Evolutionary conservation across 2,329 filamentous ascomycete species (phyloP), one percentile per base, ranked within the genome.

Genomic region (Pleurostoma richardsiae): DNA sequence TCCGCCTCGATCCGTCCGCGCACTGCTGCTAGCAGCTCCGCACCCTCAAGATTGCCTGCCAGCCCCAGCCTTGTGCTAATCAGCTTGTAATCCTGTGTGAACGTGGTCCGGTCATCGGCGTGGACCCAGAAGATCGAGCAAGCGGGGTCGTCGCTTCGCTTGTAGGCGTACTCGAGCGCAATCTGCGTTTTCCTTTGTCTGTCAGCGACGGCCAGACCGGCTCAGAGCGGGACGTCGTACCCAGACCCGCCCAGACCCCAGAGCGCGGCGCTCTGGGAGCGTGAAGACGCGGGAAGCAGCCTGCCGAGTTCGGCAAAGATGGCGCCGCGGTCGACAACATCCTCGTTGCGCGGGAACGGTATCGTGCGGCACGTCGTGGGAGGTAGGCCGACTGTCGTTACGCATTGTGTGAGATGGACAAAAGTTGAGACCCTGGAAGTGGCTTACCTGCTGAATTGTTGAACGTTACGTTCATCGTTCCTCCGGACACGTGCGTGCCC

Each of bases 101-200:
- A 65, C 3, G 59, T 65, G 8, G 56, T 54, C 36, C 59, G 50
- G 42, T 45, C 62, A 43, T 65, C 57, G 8, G 65, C 66, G 46
- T 66, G 61, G 2, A 69, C 60, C 66, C 62, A 69, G 47, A 69
- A 66, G 2, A 70, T 54, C 0, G 60, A 65, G 43, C 60, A 62
- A 0, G 47, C 40, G 8, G 56, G 51, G 5, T 49, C 10, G 11
- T 49, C 47, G 48, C 52, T 49, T 45, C 55, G 54, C 5, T 44
- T 43, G 46, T 66, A 63, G 3, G 62, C 63, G 46, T 62, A 69
- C 10, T 67, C 56, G 4, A 68, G 51, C 2, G 65, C 65, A 19
- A 69, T 56, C 42, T 68, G 65, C 0, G 66, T 67, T 57, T 70
- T 70, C 1, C 66, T 67, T 10, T 10, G 1, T 31, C 11, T 8